Evolutionary conservation across 805 yeast genomes (phyloP), one percentile per base, ranked within the genome.

Genomic region (Komagataella pseudopastoris): DNA sequence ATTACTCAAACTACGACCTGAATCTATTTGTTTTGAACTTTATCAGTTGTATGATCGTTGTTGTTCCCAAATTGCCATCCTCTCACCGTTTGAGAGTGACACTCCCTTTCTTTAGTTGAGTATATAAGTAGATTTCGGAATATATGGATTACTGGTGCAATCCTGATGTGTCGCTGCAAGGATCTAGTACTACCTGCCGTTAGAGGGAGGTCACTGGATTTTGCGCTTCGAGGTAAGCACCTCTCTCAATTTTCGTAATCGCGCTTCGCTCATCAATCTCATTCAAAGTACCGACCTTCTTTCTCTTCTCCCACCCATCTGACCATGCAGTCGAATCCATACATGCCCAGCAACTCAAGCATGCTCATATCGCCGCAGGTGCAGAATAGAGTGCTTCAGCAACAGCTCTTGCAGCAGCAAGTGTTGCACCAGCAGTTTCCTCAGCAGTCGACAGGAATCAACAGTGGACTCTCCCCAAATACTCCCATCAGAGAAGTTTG

Each of bases 51-150:
- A 71, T 90, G 51, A 72, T 89, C 56, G 96, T 89, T 24, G 96
- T 91, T 43, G 77, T 91, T 47, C 98, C 99, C 51, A 91, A 91
- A 64, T 75, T 91, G 59, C 96, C 98, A 23, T 73, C 79, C 50
- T 75, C 88, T 51, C 93, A 85, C 66, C 76, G 91, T 64, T 74
- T 85, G 59, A 80, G 95, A 71, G 84, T 85, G 45, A 70, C 74
- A 46, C 74, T 76, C 51, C 80, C 81, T 16, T 72, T 71, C 51
- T 30, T 30, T 30, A 30, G 39, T 14, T 30, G 39, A 30, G n/a
- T 30, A 30, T 30, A 30, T 30, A 30, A 30, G 39, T 30, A 30
- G 39, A 30, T 30, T 30, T 10, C 14, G 39, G 39, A 30, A 30
- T 30, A 30, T 30, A 30, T 30, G 39, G 39, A 30, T 30, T 30